Evolutionary conservation across 441 rosid genomes (phyloP).

Genomic region (Populus hybrid): DNA sequence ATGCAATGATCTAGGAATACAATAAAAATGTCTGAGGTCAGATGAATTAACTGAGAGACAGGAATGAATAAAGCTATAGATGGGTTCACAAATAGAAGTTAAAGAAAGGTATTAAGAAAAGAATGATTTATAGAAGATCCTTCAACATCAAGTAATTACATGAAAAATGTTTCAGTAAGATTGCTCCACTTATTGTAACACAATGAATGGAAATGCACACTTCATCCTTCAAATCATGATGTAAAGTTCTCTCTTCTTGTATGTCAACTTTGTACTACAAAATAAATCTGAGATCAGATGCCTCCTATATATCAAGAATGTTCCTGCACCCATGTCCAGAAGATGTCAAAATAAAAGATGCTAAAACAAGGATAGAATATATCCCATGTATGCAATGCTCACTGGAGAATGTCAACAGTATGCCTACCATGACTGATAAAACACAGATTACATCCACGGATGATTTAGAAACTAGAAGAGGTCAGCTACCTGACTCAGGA

Average conservation of each 20-base stretch:
- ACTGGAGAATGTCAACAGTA: not conserved
- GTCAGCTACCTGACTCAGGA: slow-evolving; percentile 57
- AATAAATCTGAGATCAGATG: not conserved
- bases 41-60: not conserved
- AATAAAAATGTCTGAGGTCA: not conserved
- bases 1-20: not conserved
- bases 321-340: not conserved
- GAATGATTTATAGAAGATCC: not conserved
- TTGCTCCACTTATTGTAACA: not conserved
- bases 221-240: not conserved
- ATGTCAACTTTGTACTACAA: not conserved
- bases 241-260: not conserved
- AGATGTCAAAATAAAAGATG: not conserved
- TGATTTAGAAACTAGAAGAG: slow-evolving; percentile 9
- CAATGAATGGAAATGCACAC: not conserved
- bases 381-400: not conserved
- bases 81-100: not conserved
- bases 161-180: not conserved
- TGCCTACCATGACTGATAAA: not conserved
- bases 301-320: not conserved
- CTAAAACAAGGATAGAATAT: not conserved
- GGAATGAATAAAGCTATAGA: not conserved
- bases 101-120: not conserved
- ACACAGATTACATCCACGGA: slow-evolving; percentile 11
- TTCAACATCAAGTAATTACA: not conserved